Conservation (phyloP, 2,329 filamentous ascomycete species). For the Coniochaeta hoffmannii region DNA sequence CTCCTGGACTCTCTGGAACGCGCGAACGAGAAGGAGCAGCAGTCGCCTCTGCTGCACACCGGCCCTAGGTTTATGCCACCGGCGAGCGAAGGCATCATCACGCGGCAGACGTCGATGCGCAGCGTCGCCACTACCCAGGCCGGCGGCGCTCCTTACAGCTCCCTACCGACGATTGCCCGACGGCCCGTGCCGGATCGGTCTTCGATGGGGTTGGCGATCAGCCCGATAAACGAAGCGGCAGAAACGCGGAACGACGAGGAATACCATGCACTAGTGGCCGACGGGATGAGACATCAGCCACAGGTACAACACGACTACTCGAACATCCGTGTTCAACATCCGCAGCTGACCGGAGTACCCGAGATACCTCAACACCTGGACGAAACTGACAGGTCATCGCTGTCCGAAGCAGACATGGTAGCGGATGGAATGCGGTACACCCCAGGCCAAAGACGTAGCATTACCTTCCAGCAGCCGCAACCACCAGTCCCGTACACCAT, state of each 20-base stretch:
- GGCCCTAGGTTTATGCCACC: constrained; percentile 1
- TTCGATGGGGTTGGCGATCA: background rate
- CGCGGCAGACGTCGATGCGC: constrained; percentile 16
- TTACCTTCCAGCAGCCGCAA: background rate
- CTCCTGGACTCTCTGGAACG: constrained; percentile 16
- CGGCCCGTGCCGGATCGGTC: constrained; percentile 8
- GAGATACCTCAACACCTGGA: background rate
- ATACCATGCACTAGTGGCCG: constrained; percentile 9
- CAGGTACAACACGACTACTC: background rate
- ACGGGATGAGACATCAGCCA: constrained; percentile 12
- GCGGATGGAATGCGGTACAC: constrained; percentile 7
- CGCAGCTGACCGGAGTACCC: background rate
- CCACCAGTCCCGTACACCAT: background rate
- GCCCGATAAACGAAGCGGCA: background rate
- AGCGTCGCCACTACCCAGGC: constrained; percentile 9
- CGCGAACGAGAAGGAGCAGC: constrained; percentile 16
- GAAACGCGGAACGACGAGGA: constrained; percentile 6
- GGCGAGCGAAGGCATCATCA: constrained; percentile 18
- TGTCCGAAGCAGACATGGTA: background rate
- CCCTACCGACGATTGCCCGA: constrained; percentile 6
- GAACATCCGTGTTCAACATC: background rate
- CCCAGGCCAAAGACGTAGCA: background rate
- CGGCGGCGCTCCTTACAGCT: background rate
- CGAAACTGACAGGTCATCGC: background rate
- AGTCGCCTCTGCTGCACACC: constrained; percentile 9